These are phyloP conservation scores for Teunomyces stri DNA, from an alignment of 805 yeast species.

Conservation along the genomic window DNA sequence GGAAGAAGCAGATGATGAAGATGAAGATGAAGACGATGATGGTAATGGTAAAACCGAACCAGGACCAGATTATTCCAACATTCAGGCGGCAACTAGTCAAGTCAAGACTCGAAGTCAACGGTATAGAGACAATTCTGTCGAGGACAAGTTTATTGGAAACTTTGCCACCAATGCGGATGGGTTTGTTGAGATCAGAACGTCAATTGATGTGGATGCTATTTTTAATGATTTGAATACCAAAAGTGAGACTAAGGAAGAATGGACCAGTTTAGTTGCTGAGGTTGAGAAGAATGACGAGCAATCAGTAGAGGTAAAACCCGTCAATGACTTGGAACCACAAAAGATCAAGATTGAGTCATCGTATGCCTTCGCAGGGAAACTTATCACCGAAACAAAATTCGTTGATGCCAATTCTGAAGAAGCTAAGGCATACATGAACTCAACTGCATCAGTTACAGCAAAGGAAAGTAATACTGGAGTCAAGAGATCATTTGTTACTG, in stretches of 20 bases:
- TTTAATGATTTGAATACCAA: constrained; percentile 25
- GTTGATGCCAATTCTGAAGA: constrained; percentile 81
- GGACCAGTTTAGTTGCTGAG: background rate
- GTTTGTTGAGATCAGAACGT: constrained; percentile 9
- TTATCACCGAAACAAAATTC: constrained; percentile 70
- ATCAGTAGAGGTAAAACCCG: constrained; percentile 6
- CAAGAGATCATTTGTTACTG: constrained; percentile 30
- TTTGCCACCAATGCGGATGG: constrained; percentile 17
- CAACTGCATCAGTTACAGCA: constrained; percentile 38
- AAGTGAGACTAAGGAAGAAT: constrained; percentile 9
- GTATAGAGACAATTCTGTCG: constrained; percentile 30
- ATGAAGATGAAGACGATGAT: constrained; percentile 28
- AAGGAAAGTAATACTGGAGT: constrained; percentile 6
- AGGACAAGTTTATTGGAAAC: constrained; percentile 9
- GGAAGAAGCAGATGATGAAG: constrained; percentile 24
- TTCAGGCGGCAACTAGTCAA: constrained; percentile 55
- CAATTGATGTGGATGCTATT: constrained; percentile 31
- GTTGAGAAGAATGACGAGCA: constrained; percentile 4
- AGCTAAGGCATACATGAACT: constrained; percentile 74
- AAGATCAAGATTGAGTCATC: constrained; percentile 70
- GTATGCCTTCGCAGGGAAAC: constrained; percentile 88
- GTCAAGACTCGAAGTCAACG: constrained; percentile 70
- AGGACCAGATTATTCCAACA: constrained; percentile 44
- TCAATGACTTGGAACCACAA: constrained; percentile 33
- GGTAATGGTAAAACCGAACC: constrained; percentile 29